Evolutionary conservation across 257 asterid genomes (phyloP).

Genomic region (Solanum peruvianum): DNA sequence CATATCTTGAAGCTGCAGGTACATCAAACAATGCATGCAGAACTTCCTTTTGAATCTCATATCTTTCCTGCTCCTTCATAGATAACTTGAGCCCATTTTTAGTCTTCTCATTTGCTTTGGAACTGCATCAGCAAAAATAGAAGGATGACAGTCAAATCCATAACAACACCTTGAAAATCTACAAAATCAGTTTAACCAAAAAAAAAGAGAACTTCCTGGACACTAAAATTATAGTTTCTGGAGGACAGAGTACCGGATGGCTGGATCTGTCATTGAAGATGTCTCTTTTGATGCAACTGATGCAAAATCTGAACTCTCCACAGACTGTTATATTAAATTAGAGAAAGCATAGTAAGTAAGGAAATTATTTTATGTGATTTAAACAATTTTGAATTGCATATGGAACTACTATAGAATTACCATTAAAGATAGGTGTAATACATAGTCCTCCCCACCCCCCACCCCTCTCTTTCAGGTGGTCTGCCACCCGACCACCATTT

Average conservation of each 20-base stretch:
- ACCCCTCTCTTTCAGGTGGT: background rate
- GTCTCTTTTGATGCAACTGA: background rate
- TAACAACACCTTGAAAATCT: background rate
- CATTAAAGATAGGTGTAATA: background rate
- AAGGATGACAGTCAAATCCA: background rate
- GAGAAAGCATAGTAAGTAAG: background rate
- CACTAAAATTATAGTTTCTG: background rate
- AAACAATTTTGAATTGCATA: background rate
- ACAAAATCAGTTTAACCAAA: background rate
- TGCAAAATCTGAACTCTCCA: background rate
- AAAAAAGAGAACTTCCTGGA: background rate
- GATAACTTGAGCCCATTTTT: conserved; percentile 12
- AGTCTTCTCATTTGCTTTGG: conserved; percentile 6
- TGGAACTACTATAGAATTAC: background rate
- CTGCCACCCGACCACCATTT: background rate
- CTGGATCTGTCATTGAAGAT: background rate
- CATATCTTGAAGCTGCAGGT: conserved; percentile 24
- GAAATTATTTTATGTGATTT: background rate
- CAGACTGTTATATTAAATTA: background rate
- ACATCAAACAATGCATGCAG: conserved; percentile 37
- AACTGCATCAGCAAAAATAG: conserved; percentile 20
- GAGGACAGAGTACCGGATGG: background rate
- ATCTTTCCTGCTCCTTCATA: conserved; percentile 10
- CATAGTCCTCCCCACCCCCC: background rate
- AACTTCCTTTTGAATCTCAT: conserved; percentile 36